A percentile compares a stretch with the other conserved stretches of the same genome.
These are phyloP conservation scores for Teunomyces aglyptinius DNA, from an alignment of 805 yeast species.

Conservation along the genomic window DNA sequence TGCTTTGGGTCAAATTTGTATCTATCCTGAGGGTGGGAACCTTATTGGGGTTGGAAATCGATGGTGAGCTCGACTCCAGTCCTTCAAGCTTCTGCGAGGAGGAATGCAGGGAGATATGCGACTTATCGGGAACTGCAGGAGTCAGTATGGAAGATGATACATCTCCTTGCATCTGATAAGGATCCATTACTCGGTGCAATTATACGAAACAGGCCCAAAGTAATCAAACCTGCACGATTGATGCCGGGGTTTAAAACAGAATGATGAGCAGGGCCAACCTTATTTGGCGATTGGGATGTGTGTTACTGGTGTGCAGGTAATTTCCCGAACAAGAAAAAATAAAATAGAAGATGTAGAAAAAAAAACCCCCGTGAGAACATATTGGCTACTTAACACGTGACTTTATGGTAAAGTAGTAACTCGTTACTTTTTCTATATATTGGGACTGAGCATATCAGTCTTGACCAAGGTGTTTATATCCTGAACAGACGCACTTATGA, in stretches of 20 bases:
- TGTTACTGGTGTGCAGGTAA: not conserved
- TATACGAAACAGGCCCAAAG: not conserved
- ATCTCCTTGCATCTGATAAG: not conserved
- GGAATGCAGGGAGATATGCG: not conserved
- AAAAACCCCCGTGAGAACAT: too few species aligned
- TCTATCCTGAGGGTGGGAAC: not conserved
- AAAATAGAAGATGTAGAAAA: not conserved
- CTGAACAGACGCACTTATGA: constrained; percentile 77
- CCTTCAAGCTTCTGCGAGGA: too few species aligned
- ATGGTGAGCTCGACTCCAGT: not conserved
- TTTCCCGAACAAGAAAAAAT: not conserved
- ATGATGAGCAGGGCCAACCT: too few species aligned
- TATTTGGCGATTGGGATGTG: not conserved
- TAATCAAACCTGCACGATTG: too few species aligned
- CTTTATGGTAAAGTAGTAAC: too few species aligned
- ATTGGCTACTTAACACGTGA: not conserved
- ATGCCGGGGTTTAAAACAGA: too few species aligned
- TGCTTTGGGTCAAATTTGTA: not conserved
- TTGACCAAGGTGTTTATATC: constrained; percentile 51
- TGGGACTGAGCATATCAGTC: constrained; percentile 47
- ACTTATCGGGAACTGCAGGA: not conserved
- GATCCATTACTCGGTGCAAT: not conserved
- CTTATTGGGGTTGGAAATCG: not conserved
- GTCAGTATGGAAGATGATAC: not conserved
- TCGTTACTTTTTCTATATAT: constrained; percentile 20